Conservation (phyloP, 2,329 filamentous ascomycete species). For the Gyromitra esculenta region DNA sequence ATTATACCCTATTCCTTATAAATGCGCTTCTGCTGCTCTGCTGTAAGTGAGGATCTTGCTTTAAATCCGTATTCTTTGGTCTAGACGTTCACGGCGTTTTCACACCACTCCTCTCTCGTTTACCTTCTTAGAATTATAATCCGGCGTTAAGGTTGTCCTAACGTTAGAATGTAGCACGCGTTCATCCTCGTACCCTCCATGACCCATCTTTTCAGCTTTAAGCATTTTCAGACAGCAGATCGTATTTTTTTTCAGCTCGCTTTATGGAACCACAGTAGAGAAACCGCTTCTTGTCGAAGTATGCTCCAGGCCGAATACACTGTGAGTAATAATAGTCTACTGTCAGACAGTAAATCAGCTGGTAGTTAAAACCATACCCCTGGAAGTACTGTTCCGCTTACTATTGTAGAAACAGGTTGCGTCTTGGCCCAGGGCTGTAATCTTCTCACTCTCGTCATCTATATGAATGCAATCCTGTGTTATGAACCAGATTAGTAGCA, state of each 20-base stretch:
- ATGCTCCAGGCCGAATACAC: not conserved
- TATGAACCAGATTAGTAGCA: no score
- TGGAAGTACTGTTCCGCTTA: not conserved
- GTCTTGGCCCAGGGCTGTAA: no score
- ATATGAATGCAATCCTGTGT: no score
- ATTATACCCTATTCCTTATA: not conserved
- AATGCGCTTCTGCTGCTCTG: not conserved
- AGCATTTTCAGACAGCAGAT: not conserved
- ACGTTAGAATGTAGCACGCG: not conserved
- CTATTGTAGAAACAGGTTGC: no score
- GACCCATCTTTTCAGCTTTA: not conserved
- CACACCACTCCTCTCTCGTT: not conserved
- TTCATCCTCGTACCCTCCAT: not conserved
- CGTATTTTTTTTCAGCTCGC: not conserved
- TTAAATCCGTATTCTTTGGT: not conserved
- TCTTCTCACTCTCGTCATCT: no score
- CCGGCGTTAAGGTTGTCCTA: not conserved
- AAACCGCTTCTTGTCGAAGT: not conserved
- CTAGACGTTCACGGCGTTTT: not conserved
- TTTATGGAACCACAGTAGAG: not conserved
- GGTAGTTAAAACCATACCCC: not conserved
- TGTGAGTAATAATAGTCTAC: not conserved
- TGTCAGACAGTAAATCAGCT: not conserved
- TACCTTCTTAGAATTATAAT: constrained; percentile 6
- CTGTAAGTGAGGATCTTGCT: not conserved